Evolutionary conservation across 2,329 filamentous ascomycete genomes (phyloP).

Genomic region (Epichloe elymi): DNA sequence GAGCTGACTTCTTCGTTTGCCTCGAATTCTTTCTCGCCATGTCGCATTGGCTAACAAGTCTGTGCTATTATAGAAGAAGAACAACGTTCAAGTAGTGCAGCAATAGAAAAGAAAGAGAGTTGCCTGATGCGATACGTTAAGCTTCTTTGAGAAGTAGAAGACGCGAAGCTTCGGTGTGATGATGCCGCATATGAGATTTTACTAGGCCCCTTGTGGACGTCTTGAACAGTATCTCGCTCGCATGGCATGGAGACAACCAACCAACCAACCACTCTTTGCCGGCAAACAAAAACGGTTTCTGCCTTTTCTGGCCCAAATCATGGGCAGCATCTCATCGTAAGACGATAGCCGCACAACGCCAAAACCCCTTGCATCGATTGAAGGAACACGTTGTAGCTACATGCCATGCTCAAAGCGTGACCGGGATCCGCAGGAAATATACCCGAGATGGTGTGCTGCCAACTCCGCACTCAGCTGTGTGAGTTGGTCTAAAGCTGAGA

Average conservation of each 20-base stretch:
- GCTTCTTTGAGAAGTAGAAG: not conserved
- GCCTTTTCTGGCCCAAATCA: not conserved
- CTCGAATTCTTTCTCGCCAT: not conserved
- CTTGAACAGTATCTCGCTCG: too few species aligned
- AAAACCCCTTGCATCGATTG: not conserved
- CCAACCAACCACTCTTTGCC: not conserved
- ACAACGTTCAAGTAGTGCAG: conserved; percentile 78
- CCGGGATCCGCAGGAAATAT: not conserved
- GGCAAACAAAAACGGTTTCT: too few species aligned
- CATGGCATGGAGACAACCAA: too few species aligned
- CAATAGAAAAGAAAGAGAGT: conserved; percentile 35
- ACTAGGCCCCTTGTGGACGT: too few species aligned
- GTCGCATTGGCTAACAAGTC: not conserved
- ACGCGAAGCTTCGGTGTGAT: too few species aligned
- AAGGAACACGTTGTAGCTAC: not conserved
- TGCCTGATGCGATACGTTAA: not conserved
- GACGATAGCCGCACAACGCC: not conserved
- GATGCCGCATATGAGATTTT: too few species aligned
- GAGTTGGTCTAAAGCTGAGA: not conserved
- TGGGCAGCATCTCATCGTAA: not conserved
- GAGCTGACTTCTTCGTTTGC: not conserved
- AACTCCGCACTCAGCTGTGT: not conserved
- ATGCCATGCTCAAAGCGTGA: not conserved
- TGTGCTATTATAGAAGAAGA: conserved; percentile 54
- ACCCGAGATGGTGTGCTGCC: not conserved